Percentiles rank a stretch among this genome's conserved stretches.
phyloP scores from a whole-genome alignment of 1,284 basidiomycete species.

The Apiotrichum laibachii region DNA sequence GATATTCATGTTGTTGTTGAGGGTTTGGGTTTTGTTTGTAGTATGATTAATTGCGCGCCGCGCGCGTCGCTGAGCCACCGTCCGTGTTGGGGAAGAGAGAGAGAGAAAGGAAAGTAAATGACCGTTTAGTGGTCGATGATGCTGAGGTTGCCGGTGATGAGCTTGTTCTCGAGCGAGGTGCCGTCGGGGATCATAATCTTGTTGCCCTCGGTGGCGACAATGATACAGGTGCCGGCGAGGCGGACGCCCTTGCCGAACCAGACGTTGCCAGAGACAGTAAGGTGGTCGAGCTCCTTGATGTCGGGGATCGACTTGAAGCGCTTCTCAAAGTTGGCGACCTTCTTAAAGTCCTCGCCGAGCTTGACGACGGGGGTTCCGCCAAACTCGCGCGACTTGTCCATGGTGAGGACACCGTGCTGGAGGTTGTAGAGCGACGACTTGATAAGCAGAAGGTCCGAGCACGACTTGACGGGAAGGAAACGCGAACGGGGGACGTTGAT shows the following conservation, averaged over 20 bases:
- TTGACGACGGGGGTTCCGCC: constrained; percentile 95
- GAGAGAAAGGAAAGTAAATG: not conserved
- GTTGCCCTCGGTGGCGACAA: constrained; percentile 89
- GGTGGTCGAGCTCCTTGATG: constrained; percentile 89
- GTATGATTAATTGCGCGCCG: not conserved
- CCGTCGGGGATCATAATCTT: constrained; percentile 95
- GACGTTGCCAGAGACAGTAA: constrained; percentile 95
- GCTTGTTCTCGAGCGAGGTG: constrained; percentile 84
- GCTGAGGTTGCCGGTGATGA: constrained; percentile 59
- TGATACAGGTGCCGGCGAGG: constrained; percentile 80
- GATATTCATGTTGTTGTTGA: not conserved
- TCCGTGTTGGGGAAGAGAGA: constrained; percentile 4
- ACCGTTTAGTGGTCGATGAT: constrained; percentile 57
- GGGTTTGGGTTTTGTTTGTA: not conserved
- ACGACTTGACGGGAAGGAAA: constrained; percentile 87
- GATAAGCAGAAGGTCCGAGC: constrained; percentile 88
- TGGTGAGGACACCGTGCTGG: constrained; percentile 88
- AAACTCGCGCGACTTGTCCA: constrained; percentile 88
- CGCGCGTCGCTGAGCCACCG: not conserved
- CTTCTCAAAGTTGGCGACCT: constrained; percentile 97
- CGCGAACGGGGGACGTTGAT: constrained; percentile 97
- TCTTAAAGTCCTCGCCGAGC: constrained; percentile 72
- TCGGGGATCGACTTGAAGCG: constrained; percentile 85
- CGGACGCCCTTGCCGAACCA: constrained; percentile 92
- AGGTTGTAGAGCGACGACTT: constrained; percentile 96